Evolutionary conservation across 2,329 filamentous ascomycete species (phyloP).

Genomic region (Ambrosiella xylebori): DNA sequence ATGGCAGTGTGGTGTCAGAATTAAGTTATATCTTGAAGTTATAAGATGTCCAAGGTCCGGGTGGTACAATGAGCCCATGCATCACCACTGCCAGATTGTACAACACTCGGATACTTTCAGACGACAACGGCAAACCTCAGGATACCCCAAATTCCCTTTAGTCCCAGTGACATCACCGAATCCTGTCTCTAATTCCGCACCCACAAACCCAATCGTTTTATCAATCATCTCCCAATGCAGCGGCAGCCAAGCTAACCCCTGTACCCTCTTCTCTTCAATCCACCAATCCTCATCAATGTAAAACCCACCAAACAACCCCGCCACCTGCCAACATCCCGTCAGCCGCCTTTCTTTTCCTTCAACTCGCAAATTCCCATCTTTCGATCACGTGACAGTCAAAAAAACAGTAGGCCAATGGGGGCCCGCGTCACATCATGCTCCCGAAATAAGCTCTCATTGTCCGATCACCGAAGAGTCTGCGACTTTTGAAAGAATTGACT

Average conservation of each 20-base stretch:
- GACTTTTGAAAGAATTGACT: not conserved
- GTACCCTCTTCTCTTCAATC: not conserved
- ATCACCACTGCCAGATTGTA: too few species aligned
- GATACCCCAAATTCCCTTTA: not conserved
- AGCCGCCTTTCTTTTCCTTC: not conserved
- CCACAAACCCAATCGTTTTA: not conserved
- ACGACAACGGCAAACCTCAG: not conserved
- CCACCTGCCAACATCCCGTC: not conserved
- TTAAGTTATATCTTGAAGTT: too few species aligned
- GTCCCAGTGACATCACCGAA: not conserved
- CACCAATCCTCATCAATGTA: constrained; percentile 2
- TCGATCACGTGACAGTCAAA: constrained; percentile 7
- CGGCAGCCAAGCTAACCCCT: not conserved
- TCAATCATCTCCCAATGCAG: not conserved
- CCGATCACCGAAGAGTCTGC: not conserved
- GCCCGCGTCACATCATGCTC: constrained; percentile 11
- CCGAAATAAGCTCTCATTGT: not conserved
- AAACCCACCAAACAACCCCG: not conserved
- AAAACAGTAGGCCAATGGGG: not conserved
- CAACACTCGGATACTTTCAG: not conserved
- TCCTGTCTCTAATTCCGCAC: not conserved
- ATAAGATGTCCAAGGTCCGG: too few species aligned
- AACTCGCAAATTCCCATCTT: not conserved
- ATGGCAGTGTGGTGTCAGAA: too few species aligned
- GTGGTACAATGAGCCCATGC: too few species aligned